phyloP scores from a whole-genome alignment of 305 asterid genomes.

The Plantago coronopus region DNA sequence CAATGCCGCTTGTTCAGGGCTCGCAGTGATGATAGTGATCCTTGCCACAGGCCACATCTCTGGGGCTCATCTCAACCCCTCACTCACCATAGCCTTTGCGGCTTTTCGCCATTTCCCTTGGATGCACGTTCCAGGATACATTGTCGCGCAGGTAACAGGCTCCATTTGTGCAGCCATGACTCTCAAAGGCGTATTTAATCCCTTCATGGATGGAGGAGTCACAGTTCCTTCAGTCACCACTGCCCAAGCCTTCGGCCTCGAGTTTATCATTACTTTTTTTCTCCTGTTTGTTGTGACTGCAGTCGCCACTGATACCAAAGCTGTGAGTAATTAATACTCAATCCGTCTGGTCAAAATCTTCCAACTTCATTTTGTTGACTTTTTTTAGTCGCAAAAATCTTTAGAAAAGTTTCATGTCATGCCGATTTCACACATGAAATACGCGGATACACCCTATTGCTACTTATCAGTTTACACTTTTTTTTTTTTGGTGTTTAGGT shows the following conservation, averaged over 20 bases:
- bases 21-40: conserved; percentile 87
- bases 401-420: no score
- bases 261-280: conserved; percentile 78
- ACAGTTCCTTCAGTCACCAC: conserved; percentile 71
- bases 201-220: conserved; percentile 82
- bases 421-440: neutral
- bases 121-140: conserved; percentile 83
- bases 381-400: no score
- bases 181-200: conserved; percentile 75
- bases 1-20: conserved; percentile 81
- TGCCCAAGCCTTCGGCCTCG: conserved; percentile 89
- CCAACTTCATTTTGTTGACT: no score
- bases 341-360: no score
- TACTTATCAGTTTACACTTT: neutral
- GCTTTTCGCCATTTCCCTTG: conserved; percentile 91
- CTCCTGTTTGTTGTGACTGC: conserved; percentile 89
- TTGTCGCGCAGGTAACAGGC: conserved; percentile 78
- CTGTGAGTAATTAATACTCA: conserved; percentile 43
- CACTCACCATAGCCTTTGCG: conserved; percentile 85
- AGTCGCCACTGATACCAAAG: conserved; percentile 88
- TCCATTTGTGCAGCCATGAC: conserved; percentile 89
- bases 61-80: conserved; percentile 90
- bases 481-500: conserved; percentile 34
- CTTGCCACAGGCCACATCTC: conserved; percentile 91
- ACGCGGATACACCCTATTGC: neutral